A percentile compares a stretch with the other conserved stretches of the same genome.
phyloP scores from a whole-genome alignment of 2,329 filamentous ascomycete genomes.

The Emmonsiellopsis sp. region DNA sequence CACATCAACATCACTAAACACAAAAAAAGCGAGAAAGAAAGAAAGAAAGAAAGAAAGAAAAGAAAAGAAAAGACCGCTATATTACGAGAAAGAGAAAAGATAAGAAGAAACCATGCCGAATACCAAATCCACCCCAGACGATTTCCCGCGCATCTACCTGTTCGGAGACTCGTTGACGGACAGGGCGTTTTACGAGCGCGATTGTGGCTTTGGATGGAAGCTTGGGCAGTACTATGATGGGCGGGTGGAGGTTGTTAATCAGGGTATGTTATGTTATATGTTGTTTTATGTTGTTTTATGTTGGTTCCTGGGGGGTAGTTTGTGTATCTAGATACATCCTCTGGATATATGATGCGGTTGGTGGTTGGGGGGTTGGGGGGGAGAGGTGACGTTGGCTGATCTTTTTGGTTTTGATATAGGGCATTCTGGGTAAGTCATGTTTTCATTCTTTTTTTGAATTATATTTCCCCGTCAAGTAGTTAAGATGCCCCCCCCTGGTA shows the following conservation, averaged over 20 bases:
- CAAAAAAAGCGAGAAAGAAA: no score
- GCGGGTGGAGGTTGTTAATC: conserved; percentile 14
- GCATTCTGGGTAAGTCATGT: conserved; percentile 11
- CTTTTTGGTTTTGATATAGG: conserved; percentile 5
- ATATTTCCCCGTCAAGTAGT: neutral
- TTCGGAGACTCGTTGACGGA: conserved; percentile 16
- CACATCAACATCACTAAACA: no score
- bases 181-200: conserved; percentile 7
- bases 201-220: conserved; percentile 13
- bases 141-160: conserved; percentile 14
- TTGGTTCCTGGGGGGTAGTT: neutral
- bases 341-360: no score
- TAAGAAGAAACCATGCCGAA: neutral
- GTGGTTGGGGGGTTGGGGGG: no score
- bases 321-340: no score
- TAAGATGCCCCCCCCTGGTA: neutral
- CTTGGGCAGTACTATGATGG: conserved; percentile 13
- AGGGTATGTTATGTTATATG: conserved; percentile 6
- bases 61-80: neutral
- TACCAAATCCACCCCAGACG: conserved; percentile 1
- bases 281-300: neutral
- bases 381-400: neutral
- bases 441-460: neutral
- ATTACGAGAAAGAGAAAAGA: neutral
- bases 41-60: no score